phyloP scores from a whole-genome alignment of 2,329 filamentous ascomycete genomes.

The Colletotrichum abscissum region DNA sequence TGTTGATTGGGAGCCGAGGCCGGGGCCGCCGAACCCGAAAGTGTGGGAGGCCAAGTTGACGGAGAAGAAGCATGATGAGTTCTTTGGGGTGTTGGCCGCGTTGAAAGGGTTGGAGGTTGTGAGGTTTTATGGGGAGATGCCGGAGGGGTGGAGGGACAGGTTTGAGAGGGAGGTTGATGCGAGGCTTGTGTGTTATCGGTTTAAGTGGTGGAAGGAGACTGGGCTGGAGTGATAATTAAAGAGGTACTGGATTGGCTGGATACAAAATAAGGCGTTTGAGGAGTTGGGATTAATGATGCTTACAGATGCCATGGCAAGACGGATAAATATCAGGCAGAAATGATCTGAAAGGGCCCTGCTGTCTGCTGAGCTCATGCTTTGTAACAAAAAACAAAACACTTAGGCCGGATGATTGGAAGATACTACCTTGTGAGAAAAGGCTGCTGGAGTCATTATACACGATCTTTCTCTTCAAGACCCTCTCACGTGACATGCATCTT shows the following conservation, averaged over 20 bases:
- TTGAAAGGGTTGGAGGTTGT: conserved; percentile 19
- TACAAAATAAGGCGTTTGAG: not conserved
- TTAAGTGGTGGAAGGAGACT: conserved; percentile 31
- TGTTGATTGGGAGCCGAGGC: conserved; percentile 45
- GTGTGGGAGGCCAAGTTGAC: conserved; percentile 24
- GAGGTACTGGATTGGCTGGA: not conserved
- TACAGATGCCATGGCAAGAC: not conserved
- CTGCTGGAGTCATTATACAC: not conserved
- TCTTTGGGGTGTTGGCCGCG: conserved; percentile 8
- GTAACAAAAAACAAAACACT: not conserved
- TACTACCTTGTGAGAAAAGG: not conserved
- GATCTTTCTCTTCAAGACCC: not conserved
- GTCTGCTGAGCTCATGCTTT: not conserved
- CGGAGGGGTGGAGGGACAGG: conserved; percentile 16
- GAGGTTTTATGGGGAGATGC: conserved; percentile 20
- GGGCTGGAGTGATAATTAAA: conserved; percentile 12
- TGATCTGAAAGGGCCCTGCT: not conserved
- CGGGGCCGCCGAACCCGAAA: not conserved
- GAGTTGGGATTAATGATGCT: not conserved
- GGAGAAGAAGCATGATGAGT: conserved; percentile 25
- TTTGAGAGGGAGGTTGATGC: conserved; percentile 14
- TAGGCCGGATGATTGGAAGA: no score
- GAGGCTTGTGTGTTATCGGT: conserved; percentile 2
- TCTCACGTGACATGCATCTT: not conserved
- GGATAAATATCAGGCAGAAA: not conserved